phyloP scores from a whole-genome alignment of 1,284 basidiomycete species.

The Trametes polyzona region DNA sequence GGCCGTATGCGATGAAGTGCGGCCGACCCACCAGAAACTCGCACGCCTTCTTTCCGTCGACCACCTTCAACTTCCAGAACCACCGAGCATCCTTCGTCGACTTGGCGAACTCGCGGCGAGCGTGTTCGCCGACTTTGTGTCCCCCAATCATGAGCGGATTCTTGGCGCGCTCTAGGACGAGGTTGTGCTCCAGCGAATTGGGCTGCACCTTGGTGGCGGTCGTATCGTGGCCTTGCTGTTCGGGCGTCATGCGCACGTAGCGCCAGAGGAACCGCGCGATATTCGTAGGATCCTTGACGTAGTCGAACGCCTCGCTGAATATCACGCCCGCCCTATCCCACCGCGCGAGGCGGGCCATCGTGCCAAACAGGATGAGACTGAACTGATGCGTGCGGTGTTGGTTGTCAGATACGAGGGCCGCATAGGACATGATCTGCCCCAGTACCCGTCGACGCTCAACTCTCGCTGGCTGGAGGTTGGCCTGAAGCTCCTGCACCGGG shows the following conservation, averaged over 20 bases:
- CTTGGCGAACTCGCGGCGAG: background rate
- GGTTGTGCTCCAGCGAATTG: too few relatives aligned
- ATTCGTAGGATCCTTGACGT: background rate
- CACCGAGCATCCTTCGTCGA: background rate
- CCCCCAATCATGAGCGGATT: background rate
- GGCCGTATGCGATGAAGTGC: background rate
- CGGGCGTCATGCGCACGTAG: background rate
- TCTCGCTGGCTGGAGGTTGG: background rate
- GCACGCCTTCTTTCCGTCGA: background rate
- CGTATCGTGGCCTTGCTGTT: conserved; percentile 6
- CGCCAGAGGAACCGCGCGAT: conserved; percentile 12
- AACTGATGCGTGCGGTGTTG: conserved; percentile 12
- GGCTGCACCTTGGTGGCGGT: background rate
- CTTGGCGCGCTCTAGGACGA: background rate
- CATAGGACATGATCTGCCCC: background rate
- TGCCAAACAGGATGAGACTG: conserved; percentile 1
- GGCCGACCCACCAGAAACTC: conserved; percentile 10
- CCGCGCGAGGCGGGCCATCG: conserved; percentile 2
- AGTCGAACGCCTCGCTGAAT: conserved; percentile 8
- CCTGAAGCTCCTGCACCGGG: background rate
- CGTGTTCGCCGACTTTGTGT: background rate
- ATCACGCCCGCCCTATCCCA: conserved; percentile 5
- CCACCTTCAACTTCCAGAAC: background rate
- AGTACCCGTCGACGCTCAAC: background rate
- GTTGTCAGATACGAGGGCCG: conserved; percentile 1